Conservation (phyloP, 768 basidiomycete species). For the Ramaria sp. region DNA sequence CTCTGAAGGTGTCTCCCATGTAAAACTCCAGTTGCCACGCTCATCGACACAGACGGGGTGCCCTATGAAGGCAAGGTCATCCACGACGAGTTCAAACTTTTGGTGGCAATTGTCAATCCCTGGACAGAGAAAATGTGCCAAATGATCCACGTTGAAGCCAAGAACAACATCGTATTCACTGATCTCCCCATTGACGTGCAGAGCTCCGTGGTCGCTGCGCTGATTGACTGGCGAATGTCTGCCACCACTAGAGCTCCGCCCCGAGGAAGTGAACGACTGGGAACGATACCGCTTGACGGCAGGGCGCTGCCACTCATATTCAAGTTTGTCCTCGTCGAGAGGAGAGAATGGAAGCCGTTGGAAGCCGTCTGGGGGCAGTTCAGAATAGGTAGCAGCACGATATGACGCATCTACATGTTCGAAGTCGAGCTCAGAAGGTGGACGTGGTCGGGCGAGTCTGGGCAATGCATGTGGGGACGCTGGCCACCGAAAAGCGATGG, state of each 20-base stretch:
- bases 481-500: conserved; percentile 79
- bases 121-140: conserved; percentile 76
- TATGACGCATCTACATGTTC: conserved; percentile 17
- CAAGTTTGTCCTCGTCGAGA: conserved; percentile 27
- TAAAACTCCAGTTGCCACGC: conserved; percentile 69
- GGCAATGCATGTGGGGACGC: conserved; percentile 52
- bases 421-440: conserved; percentile 45
- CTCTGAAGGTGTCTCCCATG: conserved; percentile 26
- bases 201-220: background rate
- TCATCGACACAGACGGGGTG: conserved; percentile 81
- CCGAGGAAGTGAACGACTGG: conserved; percentile 42
- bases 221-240: conserved; percentile 4
- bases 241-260: conserved; percentile 29
- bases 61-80: conserved; percentile 87
- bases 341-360: background rate
- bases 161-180: conserved; percentile 62
- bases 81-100: conserved; percentile 86
- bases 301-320: conserved; percentile 58
- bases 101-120: conserved; percentile 75
- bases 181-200: background rate
- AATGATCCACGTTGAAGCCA: conserved; percentile 69
- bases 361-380: background rate
- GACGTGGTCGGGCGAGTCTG: conserved; percentile 63
- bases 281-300: conserved; percentile 38
- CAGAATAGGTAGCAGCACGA: conserved; percentile 9